These are phyloP conservation scores for Pythium vanterpoolii DNA, from an alignment of 352 stramenopile species.

Conservation along the genomic window DNA sequence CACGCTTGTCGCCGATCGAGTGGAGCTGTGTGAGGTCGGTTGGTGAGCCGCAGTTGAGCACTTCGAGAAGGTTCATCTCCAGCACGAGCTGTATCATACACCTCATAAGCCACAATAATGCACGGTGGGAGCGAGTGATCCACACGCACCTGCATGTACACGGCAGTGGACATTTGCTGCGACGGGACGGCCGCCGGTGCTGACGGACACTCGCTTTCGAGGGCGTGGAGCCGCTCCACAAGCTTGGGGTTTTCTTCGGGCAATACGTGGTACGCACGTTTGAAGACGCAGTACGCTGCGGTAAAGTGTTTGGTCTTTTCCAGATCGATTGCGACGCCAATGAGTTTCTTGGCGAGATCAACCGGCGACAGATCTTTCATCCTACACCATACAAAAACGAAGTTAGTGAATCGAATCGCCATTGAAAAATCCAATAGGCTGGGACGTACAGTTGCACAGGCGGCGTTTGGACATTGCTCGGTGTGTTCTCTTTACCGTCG, in stretches of 20 bases:
- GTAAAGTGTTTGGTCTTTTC: conserved; percentile 38
- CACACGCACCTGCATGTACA: conserved; percentile 22
- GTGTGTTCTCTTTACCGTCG: conserved; percentile 21
- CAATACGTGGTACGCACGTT: conserved; percentile 45
- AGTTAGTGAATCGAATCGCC: not conserved
- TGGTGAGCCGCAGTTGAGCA: conserved; percentile 42
- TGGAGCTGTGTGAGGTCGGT: conserved; percentile 42
- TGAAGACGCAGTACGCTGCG: conserved; percentile 50
- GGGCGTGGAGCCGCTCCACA: conserved; percentile 31
- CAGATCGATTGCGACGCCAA: conserved; percentile 46
- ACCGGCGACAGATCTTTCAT: conserved; percentile 28
- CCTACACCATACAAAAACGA: conserved; percentile 1
- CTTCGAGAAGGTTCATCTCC: conserved; percentile 43
- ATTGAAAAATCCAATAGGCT: not conserved
- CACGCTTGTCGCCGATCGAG: conserved; percentile 51
- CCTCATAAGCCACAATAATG: not conserved
- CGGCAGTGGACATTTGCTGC: conserved; percentile 37
- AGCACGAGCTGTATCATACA: conserved; percentile 28
- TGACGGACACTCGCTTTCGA: conserved; percentile 28
- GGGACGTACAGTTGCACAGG: conserved; percentile 8
- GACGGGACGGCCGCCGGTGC: conserved; percentile 25
- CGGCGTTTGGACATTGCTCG: not conserved
- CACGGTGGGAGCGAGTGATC: not conserved
- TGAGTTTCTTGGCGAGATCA: conserved; percentile 55
- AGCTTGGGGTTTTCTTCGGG: conserved; percentile 47